A percentile compares a stretch with the other conserved stretches of the same genome.
Conservation (phyloP, 2,329 filamentous ascomycete species). For the Hymenotorrendiella dingleyae region DNA sequence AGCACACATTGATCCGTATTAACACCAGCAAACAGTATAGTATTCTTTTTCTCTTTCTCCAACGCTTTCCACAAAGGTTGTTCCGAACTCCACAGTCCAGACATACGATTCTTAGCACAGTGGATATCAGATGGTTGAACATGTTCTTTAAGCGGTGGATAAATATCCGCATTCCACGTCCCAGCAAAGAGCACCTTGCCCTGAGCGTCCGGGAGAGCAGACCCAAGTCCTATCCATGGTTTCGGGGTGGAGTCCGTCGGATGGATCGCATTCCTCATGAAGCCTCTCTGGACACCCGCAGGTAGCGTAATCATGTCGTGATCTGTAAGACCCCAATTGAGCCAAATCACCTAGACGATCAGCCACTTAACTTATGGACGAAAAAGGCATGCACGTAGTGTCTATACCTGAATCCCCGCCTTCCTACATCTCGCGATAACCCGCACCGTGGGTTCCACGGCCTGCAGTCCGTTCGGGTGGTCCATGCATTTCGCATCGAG, state of each 20-base stretch:
- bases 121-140: slow-evolving; percentile 41
- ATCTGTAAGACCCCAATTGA: slow-evolving; percentile 54
- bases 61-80: slow-evolving; percentile 40
- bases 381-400: neutral
- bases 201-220: slow-evolving; percentile 38
- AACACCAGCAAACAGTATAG: slow-evolving; percentile 51
- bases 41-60: slow-evolving; percentile 35
- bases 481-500: slow-evolving; percentile 37
- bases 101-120: slow-evolving; percentile 53
- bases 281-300: slow-evolving; percentile 41
- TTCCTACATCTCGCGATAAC: slow-evolving; percentile 42
- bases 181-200: slow-evolving; percentile 44
- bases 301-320: slow-evolving; percentile 44
- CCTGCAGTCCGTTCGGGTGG: slow-evolving; percentile 38
- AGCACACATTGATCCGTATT: slow-evolving; percentile 58
- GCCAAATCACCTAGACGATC: slow-evolving; percentile 39
- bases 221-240: slow-evolving; percentile 37
- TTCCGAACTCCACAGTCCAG: slow-evolving; percentile 45
- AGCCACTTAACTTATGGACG: neutral
- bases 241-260: slow-evolving; percentile 10
- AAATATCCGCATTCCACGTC: slow-evolving; percentile 52
- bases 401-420: slow-evolving; percentile 39
- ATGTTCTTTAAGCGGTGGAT: slow-evolving; percentile 37
- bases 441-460: slow-evolving; percentile 34
- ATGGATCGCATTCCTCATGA: slow-evolving; percentile 36